Conservation (phyloP, 1,139 yeast genomes). For the Zhuliangozyma blackwelliae region DNA sequence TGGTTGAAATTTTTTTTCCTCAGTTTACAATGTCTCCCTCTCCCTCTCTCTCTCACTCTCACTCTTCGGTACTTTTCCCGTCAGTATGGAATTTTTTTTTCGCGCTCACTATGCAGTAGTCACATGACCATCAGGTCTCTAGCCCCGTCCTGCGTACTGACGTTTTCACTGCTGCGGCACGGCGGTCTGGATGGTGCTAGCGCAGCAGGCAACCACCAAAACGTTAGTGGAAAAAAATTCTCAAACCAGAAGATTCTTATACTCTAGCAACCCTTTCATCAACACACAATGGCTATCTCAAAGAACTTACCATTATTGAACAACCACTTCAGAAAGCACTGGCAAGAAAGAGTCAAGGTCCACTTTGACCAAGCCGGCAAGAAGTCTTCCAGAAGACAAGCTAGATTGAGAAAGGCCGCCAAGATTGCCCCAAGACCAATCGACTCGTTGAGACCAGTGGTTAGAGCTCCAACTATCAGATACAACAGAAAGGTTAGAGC, state of each 20-base stretch:
- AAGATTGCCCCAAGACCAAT: constrained; percentile 96
- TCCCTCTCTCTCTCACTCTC: too few relatives aligned
- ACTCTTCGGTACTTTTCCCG: too few relatives aligned
- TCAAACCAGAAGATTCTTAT: too few relatives aligned
- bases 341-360: constrained; percentile 99
- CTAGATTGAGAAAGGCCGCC: constrained; percentile 94
- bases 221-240: too few relatives aligned
- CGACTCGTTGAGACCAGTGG: constrained; percentile 94
- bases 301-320: constrained; percentile 97
- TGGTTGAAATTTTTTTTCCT: constrained; percentile 5
- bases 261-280: too few relatives aligned
- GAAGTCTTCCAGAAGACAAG: constrained; percentile 94
- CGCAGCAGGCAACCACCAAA: too few relatives aligned
- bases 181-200: too few relatives aligned
- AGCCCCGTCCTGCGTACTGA: too few relatives aligned
- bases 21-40: background rate
- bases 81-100: background rate
- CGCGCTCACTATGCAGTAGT: background rate
- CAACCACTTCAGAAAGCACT: constrained; percentile 98
- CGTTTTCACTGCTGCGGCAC: too few relatives aligned
- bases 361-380: constrained; percentile 99
- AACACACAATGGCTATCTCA: constrained; percentile 72
- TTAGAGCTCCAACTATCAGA: constrained; percentile 96
- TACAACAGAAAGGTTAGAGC: constrained; percentile 99
- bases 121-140: too few relatives aligned